Conservation (phyloP, 1,139 yeast genomes). For the Sugiyamaella xylanicola region DNA sequence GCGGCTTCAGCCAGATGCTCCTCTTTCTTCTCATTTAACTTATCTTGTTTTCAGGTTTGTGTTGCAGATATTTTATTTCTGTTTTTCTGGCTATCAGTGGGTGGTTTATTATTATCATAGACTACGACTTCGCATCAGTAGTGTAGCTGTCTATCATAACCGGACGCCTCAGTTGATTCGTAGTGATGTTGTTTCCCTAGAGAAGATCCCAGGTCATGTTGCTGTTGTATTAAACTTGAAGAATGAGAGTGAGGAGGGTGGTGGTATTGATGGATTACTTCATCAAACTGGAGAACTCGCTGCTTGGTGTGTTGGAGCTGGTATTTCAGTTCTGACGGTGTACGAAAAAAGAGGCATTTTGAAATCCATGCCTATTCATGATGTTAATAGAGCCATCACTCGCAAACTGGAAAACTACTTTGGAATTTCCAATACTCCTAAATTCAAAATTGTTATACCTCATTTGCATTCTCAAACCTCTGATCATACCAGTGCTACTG, state of each 20-base stretch:
- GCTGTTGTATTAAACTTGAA: constrained; percentile 72
- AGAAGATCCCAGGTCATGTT: constrained; percentile 75
- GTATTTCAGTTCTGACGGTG: constrained; percentile 67
- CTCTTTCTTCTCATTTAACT: constrained; percentile 13
- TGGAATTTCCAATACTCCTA: constrained; percentile 71
- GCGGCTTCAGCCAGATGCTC: constrained; percentile 8
- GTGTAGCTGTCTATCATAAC: constrained; percentile 74
- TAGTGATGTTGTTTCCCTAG: constrained; percentile 71
- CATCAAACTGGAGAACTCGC: constrained; percentile 74
- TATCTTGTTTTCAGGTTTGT: constrained; percentile 11
- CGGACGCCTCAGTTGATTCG: constrained; percentile 85
- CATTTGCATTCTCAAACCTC: constrained; percentile 32
- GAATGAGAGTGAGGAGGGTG: constrained; percentile 84
- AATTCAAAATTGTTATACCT: constrained; percentile 40
- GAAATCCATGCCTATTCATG: constrained; percentile 50
- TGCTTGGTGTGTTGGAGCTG: constrained; percentile 88
- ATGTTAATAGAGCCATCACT: constrained; percentile 60
- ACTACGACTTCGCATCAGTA: constrained; percentile 57
- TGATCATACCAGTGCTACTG: constrained; percentile 62
- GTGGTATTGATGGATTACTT: constrained; percentile 82
- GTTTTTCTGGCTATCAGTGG: constrained; percentile 12
- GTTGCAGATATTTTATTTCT: constrained; percentile 13
- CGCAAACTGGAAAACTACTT: constrained; percentile 70
- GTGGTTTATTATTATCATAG: constrained; percentile 48
- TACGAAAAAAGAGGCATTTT: constrained; percentile 80